Percentiles rank a stretch among this genome's conserved stretches.
Conservation (phyloP, 2,329 filamentous ascomycete species). For the Dothideomycetidae sp. region DNA sequence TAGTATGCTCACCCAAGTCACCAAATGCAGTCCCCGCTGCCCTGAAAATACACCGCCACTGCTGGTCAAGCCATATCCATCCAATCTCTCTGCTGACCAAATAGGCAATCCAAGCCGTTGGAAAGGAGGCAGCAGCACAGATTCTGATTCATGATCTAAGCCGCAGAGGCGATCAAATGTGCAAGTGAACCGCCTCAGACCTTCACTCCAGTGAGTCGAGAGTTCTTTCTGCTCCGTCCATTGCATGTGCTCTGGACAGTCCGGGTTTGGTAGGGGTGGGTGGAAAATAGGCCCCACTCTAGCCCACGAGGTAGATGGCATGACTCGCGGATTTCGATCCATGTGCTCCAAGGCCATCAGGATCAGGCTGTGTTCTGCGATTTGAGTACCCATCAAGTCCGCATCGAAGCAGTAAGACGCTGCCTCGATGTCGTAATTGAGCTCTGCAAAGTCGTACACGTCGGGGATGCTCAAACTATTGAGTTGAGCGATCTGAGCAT, state of each 20-base stretch:
- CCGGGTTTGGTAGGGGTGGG: background rate
- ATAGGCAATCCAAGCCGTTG: background rate
- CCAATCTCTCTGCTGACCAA: background rate
- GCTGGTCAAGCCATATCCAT: background rate
- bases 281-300: background rate
- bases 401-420: background rate
- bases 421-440: background rate
- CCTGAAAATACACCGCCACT: too few species aligned
- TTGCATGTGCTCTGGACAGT: too few species aligned
- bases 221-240: background rate
- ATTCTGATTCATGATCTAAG: background rate
- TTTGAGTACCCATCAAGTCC: background rate
- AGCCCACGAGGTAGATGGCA: background rate
- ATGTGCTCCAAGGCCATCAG: background rate
- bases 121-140: background rate
- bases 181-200: background rate
- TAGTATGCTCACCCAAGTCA: too few species aligned
- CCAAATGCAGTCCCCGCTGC: too few species aligned
- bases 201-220: background rate
- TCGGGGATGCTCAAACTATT: background rate
- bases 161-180: background rate
- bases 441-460: background rate
- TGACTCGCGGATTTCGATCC: background rate
- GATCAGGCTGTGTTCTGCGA: background rate
- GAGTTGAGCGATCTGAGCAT: background rate